Evolutionary conservation across 352 stramenopile genomes (phyloP), one percentile per base, ranked within the genome.

Genomic region (Thalassiosira mediterranea): DNA sequence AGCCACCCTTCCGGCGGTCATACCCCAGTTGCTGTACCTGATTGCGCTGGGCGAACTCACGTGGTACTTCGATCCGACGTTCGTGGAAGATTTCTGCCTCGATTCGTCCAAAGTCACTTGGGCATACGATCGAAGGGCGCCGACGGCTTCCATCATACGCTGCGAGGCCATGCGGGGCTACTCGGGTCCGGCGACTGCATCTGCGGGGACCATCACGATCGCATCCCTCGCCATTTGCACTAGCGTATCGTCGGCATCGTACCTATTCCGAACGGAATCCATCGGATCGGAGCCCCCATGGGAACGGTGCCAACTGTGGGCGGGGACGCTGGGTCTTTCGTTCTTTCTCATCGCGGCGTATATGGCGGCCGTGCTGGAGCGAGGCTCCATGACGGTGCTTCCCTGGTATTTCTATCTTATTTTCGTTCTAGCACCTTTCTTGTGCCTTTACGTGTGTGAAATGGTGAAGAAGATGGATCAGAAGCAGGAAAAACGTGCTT

Each of bases 371-470:
- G 49, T 56, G 31, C 42, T 87, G n/a, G 76, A 84, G 19, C 42
- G 68, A 44, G 76, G 68, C 2, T 75, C 48, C 13, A 59, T 83
- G 25, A 37, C 25, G 48, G 46, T 37, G 0, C 64, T 91, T n/a
- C 76, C 85, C 4, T 90, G 76, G 81, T 88, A 90, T 68, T 91
- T 86, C 49, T 89, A 74, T 48, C 11, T 90, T 8, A n/a, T 90
- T 4, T 76, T 82, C 62, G 32, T 83, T 11, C 47, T 81, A 48
- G 63, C 76, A 25, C 88, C 88, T 34, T 84, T 86, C 10, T 3
- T 87, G 31, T 89, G 81, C 40, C 38, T 93, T 1, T 42, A 67
- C 7, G 69, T 76, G n/a, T 74, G 81, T 46, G 88, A 93, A 57
- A 64, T 79, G 17, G 54, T 91, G 21, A 91, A 91, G 62, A 72